Base-by-base conservation (phyloP, 768 basidiomycete species). In the Leccinum boreale region DNA sequence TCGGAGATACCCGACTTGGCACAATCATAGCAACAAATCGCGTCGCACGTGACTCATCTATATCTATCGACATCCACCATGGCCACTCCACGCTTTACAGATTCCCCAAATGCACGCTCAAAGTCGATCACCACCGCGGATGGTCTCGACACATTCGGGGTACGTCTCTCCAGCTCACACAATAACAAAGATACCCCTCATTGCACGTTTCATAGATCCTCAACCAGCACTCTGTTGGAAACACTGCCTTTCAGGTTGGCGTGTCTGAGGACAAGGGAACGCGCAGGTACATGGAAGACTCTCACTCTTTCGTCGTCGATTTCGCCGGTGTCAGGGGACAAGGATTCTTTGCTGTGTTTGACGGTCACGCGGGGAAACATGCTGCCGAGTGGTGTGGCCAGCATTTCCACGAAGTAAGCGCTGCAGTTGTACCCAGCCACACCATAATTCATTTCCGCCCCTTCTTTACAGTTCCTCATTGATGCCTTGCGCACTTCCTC, bases 311-410 rank as follows among this genome's bases (percentile, higher is more conserved):
- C 67, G 86, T 98, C 58, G 90, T 95, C 60, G 95, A 98, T 70
- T 99, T 91, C 71, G 94, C 86, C 36, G 84, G 86, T 35, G 79
- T 98, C 19, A 85, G 89, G 46, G 97, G 97, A 0, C 97, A 99
- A 71, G 97, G 95, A 8, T 98, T 97, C 79, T 98, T 96, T 71
- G 96, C 96, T 6, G 86, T 99, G 47, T 99, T 98, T 66, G 97
- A 99, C 66, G 97, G 97, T 3, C 97, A 99, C 71, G 97, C 97
- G 1, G 97, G 97, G 17, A 98, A 96, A 72, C 92, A 98, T 67
- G 95, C 96, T 33, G 97, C 97, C 26, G 97, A 99, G 72, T 98
- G 96, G 95, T 98, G 97, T 73, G 97, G 97, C 45, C 79, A 82
- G 65, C 87, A 98, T 72, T 99, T 99, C 75, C 94, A 98, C 69